Evolutionary conservation across 2,329 filamentous ascomycete genomes (phyloP).

Genomic region (Graphilbum sp.): DNA sequence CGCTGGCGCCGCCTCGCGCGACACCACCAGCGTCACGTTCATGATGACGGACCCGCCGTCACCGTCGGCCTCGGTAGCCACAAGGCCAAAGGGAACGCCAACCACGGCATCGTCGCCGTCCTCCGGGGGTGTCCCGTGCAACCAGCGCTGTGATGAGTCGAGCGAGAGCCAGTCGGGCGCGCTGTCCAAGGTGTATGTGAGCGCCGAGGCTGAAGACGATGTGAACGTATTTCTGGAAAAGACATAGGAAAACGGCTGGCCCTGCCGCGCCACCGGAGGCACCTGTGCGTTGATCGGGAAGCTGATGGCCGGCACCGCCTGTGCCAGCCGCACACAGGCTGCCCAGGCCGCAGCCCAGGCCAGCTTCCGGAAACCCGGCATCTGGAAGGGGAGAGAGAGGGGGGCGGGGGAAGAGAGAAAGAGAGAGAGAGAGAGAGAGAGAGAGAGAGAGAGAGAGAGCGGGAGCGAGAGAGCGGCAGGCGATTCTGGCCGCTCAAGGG

Average conservation of each 20-base stretch:
- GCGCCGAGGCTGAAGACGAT: conserved; percentile 16
- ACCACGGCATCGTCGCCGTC: conserved; percentile 35
- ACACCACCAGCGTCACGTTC: conserved; percentile 56
- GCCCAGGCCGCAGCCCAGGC: conserved; percentile 4
- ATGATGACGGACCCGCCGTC: conserved; percentile 43
- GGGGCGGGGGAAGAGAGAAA: neutral
- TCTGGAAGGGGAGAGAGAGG: neutral
- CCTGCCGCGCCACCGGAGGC: conserved; percentile 58
- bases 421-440: neutral
- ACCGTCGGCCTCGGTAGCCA: conserved; percentile 51
- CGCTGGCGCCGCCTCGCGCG: conserved; percentile 34
- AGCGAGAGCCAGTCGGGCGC: conserved; percentile 62
- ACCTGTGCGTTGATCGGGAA: conserved; percentile 79
- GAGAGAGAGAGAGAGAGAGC: neutral
- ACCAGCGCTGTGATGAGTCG: conserved; percentile 43
- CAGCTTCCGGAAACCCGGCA: neutral
- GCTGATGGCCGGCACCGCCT: conserved; percentile 24
- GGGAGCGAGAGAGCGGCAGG: neutral
- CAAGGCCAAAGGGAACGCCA: conserved; percentile 44
- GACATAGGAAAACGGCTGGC: conserved; percentile 49
- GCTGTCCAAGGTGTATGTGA: conserved; percentile 49
- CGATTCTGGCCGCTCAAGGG: too few species aligned
- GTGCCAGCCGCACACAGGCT: conserved; percentile 5
- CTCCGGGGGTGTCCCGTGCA: conserved; percentile 53
- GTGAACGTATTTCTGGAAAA: conserved; percentile 64